Conservation (phyloP, 2,329 filamentous ascomycete genomes). For the Cyphellophora europaea region DNA sequence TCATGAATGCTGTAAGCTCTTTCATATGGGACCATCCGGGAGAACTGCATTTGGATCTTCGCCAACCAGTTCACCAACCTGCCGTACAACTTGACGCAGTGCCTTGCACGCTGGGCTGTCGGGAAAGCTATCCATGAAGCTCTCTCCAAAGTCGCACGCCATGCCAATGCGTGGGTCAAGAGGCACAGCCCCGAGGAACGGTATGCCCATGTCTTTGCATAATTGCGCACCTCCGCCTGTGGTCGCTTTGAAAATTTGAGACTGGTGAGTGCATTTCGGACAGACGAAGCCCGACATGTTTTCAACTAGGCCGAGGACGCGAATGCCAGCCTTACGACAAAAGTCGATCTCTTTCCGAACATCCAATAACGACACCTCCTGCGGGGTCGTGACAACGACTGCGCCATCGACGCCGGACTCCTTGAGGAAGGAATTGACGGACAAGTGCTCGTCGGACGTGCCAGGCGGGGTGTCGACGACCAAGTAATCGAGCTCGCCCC, state of each 20-base stretch:
- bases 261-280: constrained; percentile 72
- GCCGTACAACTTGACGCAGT: constrained; percentile 68
- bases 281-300: constrained; percentile 99
- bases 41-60: constrained; percentile 46
- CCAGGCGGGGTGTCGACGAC: constrained; percentile 93
- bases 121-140: constrained; percentile 87
- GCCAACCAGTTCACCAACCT: constrained; percentile 57
- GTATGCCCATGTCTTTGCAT: constrained; percentile 77
- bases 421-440: constrained; percentile 83
- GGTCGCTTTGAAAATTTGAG: constrained; percentile 80
- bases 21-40: constrained; percentile 23
- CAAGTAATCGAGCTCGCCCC: constrained; percentile 89
- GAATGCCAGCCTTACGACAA: constrained; percentile 86
- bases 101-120: constrained; percentile 85
- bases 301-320: constrained; percentile 80
- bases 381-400: constrained; percentile 85
- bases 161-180: constrained; percentile 90
- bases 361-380: constrained; percentile 85
- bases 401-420: constrained; percentile 90
- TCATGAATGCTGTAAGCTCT: too few species aligned
- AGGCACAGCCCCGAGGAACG: constrained; percentile 82
- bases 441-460: constrained; percentile 90
- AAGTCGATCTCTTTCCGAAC: constrained; percentile 98
- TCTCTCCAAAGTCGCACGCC: constrained; percentile 95
- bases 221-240: constrained; percentile 77